phyloP scores from a whole-genome alignment of 169 alveolate genomes.

The Cryptosporidium sp. region DNA sequence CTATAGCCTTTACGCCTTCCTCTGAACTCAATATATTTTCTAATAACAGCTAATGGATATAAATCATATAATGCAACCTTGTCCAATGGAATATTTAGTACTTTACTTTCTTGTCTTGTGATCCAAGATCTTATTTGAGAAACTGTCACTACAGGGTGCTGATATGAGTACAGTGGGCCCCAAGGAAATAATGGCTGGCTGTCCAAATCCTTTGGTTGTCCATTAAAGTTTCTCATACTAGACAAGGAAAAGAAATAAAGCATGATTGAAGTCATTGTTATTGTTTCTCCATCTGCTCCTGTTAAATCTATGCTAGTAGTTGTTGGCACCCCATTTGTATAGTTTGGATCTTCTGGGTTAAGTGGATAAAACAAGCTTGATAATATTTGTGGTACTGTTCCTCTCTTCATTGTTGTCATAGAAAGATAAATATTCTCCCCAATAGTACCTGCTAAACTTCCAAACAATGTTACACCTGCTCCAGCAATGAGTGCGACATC shows the following conservation, averaged over 20 bases:
- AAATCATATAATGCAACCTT: conserved; percentile 67
- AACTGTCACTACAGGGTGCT: conserved; percentile 68
- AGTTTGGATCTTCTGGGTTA: conserved; percentile 63
- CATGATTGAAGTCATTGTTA: conserved; percentile 71
- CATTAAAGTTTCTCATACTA: conserved; percentile 59
- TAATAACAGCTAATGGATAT: conserved; percentile 59
- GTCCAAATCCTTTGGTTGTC: conserved; percentile 56
- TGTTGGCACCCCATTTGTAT: conserved; percentile 69
- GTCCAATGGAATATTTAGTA: conserved; percentile 38
- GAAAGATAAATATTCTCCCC: conserved; percentile 62
- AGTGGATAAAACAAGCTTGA: conserved; percentile 62
- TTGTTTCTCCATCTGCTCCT: conserved; percentile 70
- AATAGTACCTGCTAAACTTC: conserved; percentile 53
- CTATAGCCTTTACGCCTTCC: conserved; percentile 61
- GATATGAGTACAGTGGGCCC: conserved; percentile 72
- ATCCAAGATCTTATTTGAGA: conserved; percentile 75
- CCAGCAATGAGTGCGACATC: conserved; percentile 63
- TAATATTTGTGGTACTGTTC: conserved; percentile 60
- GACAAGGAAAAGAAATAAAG: conserved; percentile 62
- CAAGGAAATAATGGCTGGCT: conserved; percentile 73
- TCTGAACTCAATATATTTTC: conserved; percentile 69
- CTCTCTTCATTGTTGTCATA: conserved; percentile 53
- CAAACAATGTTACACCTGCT: conserved; percentile 43
- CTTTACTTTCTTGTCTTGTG: conserved; percentile 35
- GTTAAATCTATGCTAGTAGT: conserved; percentile 40